Conservation (phyloP, 1,284 basidiomycete genomes). For the Neonothopanus nambi region DNA sequence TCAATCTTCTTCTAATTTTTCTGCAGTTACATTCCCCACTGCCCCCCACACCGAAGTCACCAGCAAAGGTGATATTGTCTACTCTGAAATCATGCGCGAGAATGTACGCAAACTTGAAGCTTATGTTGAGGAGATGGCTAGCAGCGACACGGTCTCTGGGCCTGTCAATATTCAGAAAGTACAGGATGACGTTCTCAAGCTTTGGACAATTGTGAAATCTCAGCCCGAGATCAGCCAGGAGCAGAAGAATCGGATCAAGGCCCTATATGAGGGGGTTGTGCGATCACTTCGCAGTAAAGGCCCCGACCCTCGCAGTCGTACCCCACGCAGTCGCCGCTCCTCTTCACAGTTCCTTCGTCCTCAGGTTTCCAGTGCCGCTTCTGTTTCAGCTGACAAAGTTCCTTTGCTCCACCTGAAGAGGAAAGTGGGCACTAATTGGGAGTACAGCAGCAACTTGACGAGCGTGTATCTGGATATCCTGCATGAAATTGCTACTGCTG, state of each 20-base stretch:
- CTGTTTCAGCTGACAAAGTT: slow-evolving; percentile 86
- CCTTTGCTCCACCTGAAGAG: slow-evolving; percentile 96
- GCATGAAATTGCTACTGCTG: slow-evolving; percentile 96
- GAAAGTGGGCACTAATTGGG: slow-evolving; percentile 95
- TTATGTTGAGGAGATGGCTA: slow-evolving; percentile 99
- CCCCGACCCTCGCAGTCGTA: slow-evolving; percentile 51
- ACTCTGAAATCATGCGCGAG: slow-evolving; percentile 92
- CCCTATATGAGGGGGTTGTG: slow-evolving; percentile 94
- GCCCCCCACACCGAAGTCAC: slow-evolving; percentile 95
- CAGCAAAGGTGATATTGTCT: slow-evolving; percentile 91
- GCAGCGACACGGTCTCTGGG: slow-evolving; percentile 82
- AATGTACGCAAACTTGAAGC: slow-evolving; percentile 97
- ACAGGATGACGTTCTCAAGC: slow-evolving; percentile 92
- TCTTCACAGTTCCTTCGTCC: slow-evolving; percentile 95
- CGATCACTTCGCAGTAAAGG: slow-evolving; percentile 72
- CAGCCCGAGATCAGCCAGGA: slow-evolving; percentile 96
- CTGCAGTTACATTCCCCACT: slow-evolving; percentile 92
- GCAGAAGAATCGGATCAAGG: slow-evolving; percentile 97
- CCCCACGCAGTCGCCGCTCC: slow-evolving; percentile 75
- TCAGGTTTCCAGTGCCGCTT: slow-evolving; percentile 73
- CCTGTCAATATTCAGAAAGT: slow-evolving; percentile 94
- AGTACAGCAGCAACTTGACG: slow-evolving; percentile 96
- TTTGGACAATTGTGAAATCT: slow-evolving; percentile 96
- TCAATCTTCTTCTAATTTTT: slow-evolving; percentile 12
- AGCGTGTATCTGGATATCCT: slow-evolving; percentile 95